A percentile compares a stretch with the other conserved stretches of the same genome.
Conservation (phyloP, 805 yeast genomes). For the Kuraishia borneana region DNA sequence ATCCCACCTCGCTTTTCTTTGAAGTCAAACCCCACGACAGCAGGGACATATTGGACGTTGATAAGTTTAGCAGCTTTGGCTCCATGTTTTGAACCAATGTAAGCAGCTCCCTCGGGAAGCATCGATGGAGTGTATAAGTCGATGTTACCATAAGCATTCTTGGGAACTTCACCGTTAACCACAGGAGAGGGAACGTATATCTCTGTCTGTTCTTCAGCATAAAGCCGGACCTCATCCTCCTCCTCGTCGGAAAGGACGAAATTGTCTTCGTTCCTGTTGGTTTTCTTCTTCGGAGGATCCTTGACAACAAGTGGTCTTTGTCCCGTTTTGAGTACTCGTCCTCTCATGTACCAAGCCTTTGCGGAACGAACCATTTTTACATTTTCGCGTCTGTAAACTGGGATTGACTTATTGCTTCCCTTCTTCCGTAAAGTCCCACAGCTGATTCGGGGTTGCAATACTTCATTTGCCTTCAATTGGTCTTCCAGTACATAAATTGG, state of each 20-base stretch:
- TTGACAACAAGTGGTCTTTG: conserved; percentile 48
- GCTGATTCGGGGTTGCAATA: conserved; percentile 53
- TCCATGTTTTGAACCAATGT: conserved; percentile 43
- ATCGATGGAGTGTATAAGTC: conserved; percentile 69
- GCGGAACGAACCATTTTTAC: conserved; percentile 61
- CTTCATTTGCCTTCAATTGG: conserved; percentile 63
- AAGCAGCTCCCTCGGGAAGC: conserved; percentile 74
- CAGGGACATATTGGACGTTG: conserved; percentile 73
- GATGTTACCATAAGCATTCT: conserved; percentile 73
- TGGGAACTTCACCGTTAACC: conserved; percentile 55
- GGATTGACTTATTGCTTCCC: conserved; percentile 28
- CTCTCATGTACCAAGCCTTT: conserved; percentile 77
- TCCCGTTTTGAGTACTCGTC: conserved; percentile 65
- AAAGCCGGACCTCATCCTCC: conserved; percentile 48
- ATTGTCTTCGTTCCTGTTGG: conserved; percentile 13
- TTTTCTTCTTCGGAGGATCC: conserved; percentile 13
- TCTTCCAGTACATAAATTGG: conserved; percentile 76
- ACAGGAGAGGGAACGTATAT: conserved; percentile 56
- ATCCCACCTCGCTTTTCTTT: conserved; percentile 22
- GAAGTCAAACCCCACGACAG: conserved; percentile 82
- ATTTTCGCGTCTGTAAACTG: conserved; percentile 58
- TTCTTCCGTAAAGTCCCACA: conserved; percentile 63
- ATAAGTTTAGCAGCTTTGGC: conserved; percentile 62
- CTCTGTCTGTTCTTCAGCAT: conserved; percentile 72
- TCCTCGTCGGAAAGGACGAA: conserved; percentile 23